Evolutionary conservation across 805 yeast genomes (phyloP), one percentile per base, ranked within the genome.

Genomic region (Soucietia sequanensis): DNA sequence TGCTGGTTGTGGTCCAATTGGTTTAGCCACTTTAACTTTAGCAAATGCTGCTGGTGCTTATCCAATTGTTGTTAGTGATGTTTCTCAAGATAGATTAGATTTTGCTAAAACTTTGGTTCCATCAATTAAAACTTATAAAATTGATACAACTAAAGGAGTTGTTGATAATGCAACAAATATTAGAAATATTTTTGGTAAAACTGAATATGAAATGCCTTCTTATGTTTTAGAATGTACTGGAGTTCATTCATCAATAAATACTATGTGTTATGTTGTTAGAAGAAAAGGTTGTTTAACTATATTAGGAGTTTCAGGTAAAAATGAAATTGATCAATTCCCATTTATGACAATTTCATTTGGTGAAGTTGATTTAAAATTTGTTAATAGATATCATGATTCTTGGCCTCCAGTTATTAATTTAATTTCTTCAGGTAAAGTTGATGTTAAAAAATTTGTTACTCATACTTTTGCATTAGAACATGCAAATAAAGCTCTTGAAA

Each of bases 361-460:
- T 44, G 81, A 76, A 46, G 68, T 73, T 46, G 72, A 70, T 33
- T 60, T 75, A 44, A 70, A 62, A 50, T 72, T 70, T 42, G 70
- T 73, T 51, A 75, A 73, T 62, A 63, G 81, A 44, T 76, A 76
- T 54, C 69, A 72, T 38, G 75, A 72, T 46, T 66, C 78, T 14
- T 76, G 80, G 79, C 80, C 80, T 13, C 62, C 75, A n/a, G 75
- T 69, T 9, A 75, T 76, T 42, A 65, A 72, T 20, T 54, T 76
- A 41, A 59, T 76, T 38, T 55, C 65, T 31, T 68, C 65, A 33
- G 35, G 36, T 3, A 24, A 21, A 13, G 14, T 29, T 2, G 31
- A 29, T 21, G 31, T 14, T 7, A 29, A 66, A 46, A 44, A 54
- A n/a, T 56, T 76, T 31, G 73, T 76, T 27, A 73, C 80, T 2